Conservation (phyloP, 2,329 filamentous ascomycete genomes). For the Fusarium gaditjirri region DNA sequence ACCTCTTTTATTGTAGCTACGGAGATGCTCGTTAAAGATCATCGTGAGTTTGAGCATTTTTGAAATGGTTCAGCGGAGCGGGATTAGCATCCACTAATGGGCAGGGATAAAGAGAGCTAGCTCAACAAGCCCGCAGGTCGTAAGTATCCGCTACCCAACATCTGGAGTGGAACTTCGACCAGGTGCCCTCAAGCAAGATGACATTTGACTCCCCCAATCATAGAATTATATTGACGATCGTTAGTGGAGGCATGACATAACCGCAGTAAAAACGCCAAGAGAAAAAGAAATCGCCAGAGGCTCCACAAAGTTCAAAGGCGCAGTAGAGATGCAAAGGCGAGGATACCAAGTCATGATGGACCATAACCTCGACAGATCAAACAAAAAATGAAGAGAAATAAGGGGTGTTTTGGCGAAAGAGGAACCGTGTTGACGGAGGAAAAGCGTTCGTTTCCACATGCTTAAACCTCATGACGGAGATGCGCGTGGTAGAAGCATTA, state of each 20-base stretch:
- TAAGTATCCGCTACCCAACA: constrained; percentile 37
- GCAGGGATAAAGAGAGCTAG: constrained; percentile 30
- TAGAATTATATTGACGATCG: constrained; percentile 18
- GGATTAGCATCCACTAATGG: constrained; percentile 36
- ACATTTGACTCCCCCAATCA: constrained; percentile 46
- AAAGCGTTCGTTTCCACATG: constrained; percentile 23
- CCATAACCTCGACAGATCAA: constrained; percentile 27
- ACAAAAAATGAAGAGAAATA: constrained; percentile 3
- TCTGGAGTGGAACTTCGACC: constrained; percentile 30
- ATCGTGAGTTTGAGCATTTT: constrained; percentile 37
- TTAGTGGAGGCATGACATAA: constrained; percentile 47
- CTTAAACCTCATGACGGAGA: constrained; percentile 34
- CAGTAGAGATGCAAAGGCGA: constrained; percentile 34
- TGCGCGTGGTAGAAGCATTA: constrained; percentile 36
- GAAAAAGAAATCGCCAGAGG: constrained; percentile 29
- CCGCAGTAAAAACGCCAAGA: constrained; percentile 23
- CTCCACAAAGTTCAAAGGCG: constrained; percentile 36
- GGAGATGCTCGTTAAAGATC: constrained; percentile 32
- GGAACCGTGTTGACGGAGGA: not conserved
- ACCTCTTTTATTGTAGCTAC: constrained; percentile 20
- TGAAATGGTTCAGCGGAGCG: constrained; percentile 40
- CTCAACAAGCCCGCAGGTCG: constrained; percentile 18
- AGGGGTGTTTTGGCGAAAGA: constrained; percentile 1
- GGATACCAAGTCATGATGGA: constrained; percentile 27
- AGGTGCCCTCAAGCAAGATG: constrained; percentile 47